Evolutionary conservation across 805 yeast genomes (phyloP), one percentile per base, ranked within the genome.

Genomic region (Clavispora asparagi): DNA sequence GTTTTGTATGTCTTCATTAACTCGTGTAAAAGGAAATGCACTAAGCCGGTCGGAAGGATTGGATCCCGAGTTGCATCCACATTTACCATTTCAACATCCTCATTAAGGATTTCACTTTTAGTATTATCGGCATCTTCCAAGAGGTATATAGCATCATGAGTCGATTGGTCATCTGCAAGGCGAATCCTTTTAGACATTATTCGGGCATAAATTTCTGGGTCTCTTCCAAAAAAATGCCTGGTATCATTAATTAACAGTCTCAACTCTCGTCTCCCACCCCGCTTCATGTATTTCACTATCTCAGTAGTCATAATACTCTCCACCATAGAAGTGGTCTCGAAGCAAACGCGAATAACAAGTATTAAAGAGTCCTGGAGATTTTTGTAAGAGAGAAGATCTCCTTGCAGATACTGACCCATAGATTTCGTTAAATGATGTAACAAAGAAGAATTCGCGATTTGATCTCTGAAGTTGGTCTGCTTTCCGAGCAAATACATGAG

Each of bases 21-120:
- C 57, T 89, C 91, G 0, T 81, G 67, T 26, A 90, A 63, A 10
- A 90, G 63, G 1, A 77, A 57, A 48, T 81, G 82, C 51, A 90
- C 73, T 11, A 89, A 76, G 1, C 90, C 90, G 2, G 85, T 70
- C 0, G 66, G 49, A 23, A 54, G 40, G 37, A 11, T 35, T 43
- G 9, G 42, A 17, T 10, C 33, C 44, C 16, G 50, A 9, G 7
- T 29, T 6, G n/a, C 45, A 16, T 49, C 52, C 1, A 53, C 63
- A 33, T 63, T 69, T 6, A 48, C 48, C 65, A 64, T 63, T 23
- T 63, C 68, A 26, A 64, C 59, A 42, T 71, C 65, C 19, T 40
- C 29, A 23, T 16, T 26, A 4, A 4, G 6, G 6, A 43, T 16
- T 2, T 27, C 48, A 14, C 44, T 43, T 28, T 40, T 55, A 6